phyloP scores from a whole-genome alignment of 192 early-diverging fungal species.

The Coemansia sp. region DNA sequence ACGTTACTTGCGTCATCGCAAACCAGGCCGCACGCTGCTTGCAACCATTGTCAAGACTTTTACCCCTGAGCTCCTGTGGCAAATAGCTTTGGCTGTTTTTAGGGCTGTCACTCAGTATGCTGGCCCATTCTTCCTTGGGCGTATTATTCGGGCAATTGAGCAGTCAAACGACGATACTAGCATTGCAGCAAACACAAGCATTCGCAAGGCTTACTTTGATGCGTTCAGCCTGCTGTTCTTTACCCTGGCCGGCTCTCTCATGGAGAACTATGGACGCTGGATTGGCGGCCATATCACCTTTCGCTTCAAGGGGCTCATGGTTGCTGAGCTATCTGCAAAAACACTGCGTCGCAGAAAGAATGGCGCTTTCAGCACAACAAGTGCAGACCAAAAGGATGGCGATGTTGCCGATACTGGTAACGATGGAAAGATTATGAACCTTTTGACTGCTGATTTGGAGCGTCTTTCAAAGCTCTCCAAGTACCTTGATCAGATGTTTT shows the following conservation, averaged over 20 bases:
- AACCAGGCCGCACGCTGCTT: slow-evolving; percentile 33
- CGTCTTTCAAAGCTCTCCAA: slow-evolving; percentile 59
- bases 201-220: slow-evolving; percentile 56
- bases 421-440: slow-evolving; percentile 72
- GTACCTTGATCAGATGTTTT: slow-evolving; percentile 58
- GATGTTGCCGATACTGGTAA: slow-evolving; percentile 34
- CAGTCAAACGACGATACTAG: slow-evolving; percentile 9
- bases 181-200: neutral
- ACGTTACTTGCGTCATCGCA: slow-evolving; percentile 25
- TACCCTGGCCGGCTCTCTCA: slow-evolving; percentile 15
- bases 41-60: slow-evolving; percentile 39
- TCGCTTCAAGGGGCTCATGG: slow-evolving; percentile 59
- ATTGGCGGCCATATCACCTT: slow-evolving; percentile 66
- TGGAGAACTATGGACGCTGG: slow-evolving; percentile 51
- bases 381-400: slow-evolving; percentile 7
- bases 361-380: slow-evolving; percentile 41
- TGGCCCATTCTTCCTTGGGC: slow-evolving; percentile 61
- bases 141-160: slow-evolving; percentile 59
- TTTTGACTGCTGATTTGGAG: slow-evolving; percentile 69
- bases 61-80: slow-evolving; percentile 46
- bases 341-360: slow-evolving; percentile 62
- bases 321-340: slow-evolving; percentile 68
- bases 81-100: slow-evolving; percentile 42
- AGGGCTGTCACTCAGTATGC: no score
- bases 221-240: slow-evolving; percentile 61